Conservation (phyloP, 306 rosid genomes). For the Dalbergia cochinchinensis region DNA sequence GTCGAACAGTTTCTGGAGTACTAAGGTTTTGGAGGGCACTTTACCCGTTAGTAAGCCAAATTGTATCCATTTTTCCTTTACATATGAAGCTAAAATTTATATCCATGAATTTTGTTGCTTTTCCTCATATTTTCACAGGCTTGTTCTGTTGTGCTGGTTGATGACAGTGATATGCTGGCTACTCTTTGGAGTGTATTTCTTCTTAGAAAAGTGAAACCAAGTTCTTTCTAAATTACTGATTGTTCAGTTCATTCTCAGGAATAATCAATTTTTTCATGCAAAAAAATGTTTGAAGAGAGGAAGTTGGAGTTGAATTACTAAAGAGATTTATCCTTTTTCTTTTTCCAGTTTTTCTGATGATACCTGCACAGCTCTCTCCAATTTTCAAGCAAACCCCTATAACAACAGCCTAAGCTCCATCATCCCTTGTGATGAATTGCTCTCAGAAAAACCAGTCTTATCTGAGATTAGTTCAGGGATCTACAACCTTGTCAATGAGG, state of each 20-base stretch:
- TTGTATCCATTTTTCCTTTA: conserved; percentile 4
- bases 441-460: conserved; percentile 61
- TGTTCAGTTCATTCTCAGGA: not conserved
- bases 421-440: conserved; percentile 68
- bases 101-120: conserved; percentile 1
- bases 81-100: conserved; percentile 14
- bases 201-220: conserved; percentile 62
- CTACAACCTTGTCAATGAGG: conserved; percentile 66
- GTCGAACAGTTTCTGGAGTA: conserved; percentile 63
- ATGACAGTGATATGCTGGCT: conserved; percentile 70
- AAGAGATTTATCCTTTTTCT: not conserved
- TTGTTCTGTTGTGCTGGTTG: conserved; percentile 71
- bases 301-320: not conserved
- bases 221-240: conserved; percentile 11
- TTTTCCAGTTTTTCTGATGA: conserved; percentile 69
- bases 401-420: conserved; percentile 71
- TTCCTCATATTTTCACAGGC: conserved; percentile 50
- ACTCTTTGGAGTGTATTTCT: conserved; percentile 71
- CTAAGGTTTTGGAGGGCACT: conserved; percentile 54
- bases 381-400: conserved; percentile 68
- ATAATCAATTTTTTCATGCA: not conserved
- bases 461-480: conserved; percentile 55
- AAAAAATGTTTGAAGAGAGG: not conserved
- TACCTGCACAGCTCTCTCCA: conserved; percentile 66
- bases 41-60: conserved; percentile 58